These are phyloP conservation scores for Coniella vitis DNA, from an alignment of 2,329 filamentous ascomycete species.

Conservation along the genomic window DNA sequence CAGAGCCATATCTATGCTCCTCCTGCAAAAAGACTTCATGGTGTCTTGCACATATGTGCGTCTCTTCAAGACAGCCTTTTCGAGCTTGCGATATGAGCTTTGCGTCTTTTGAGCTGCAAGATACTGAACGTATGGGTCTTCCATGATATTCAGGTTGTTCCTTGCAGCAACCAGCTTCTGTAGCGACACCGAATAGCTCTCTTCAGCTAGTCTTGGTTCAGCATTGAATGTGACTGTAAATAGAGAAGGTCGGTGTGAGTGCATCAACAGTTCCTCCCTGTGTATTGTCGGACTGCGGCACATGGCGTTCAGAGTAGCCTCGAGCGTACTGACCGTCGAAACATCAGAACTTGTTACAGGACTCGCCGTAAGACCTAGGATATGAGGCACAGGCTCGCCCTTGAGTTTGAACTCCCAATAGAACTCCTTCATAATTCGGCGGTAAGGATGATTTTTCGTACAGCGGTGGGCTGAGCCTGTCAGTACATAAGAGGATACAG, in stretches of 20 bases:
- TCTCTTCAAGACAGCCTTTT: slow-evolving; percentile 31
- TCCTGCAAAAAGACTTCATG: slow-evolving; percentile 47
- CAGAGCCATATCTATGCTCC: slow-evolving; percentile 40
- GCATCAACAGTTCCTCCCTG: slow-evolving; percentile 60
- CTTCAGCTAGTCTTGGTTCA: neutral
- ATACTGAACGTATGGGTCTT: slow-evolving; percentile 54
- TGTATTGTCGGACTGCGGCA: slow-evolving; percentile 63
- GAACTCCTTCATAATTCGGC: slow-evolving; percentile 64
- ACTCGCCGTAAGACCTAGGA: slow-evolving; percentile 77
- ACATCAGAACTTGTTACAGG: slow-evolving; percentile 58
- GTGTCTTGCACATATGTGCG: slow-evolving; percentile 49
- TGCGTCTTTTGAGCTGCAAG: slow-evolving; percentile 37
- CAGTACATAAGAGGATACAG: neutral
- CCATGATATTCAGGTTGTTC: slow-evolving; percentile 42
- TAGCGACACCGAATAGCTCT: slow-evolving; percentile 31
- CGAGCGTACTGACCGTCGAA: slow-evolving; percentile 53
- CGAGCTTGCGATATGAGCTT: slow-evolving; percentile 32
- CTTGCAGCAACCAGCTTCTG: slow-evolving; percentile 35
- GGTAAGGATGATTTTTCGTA: slow-evolving; percentile 53
- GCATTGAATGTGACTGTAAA: slow-evolving; percentile 27
- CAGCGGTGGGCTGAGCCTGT: slow-evolving; percentile 63
- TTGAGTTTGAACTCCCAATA: slow-evolving; percentile 48
- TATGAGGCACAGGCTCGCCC: slow-evolving; percentile 46
- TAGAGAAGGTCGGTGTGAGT: slow-evolving; percentile 61
- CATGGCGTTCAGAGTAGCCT: slow-evolving; percentile 61